These are phyloP conservation scores for Cunninghamia lanceolata DNA, from an alignment of 75 land plant genomes.

Conservation along the genomic window DNA sequence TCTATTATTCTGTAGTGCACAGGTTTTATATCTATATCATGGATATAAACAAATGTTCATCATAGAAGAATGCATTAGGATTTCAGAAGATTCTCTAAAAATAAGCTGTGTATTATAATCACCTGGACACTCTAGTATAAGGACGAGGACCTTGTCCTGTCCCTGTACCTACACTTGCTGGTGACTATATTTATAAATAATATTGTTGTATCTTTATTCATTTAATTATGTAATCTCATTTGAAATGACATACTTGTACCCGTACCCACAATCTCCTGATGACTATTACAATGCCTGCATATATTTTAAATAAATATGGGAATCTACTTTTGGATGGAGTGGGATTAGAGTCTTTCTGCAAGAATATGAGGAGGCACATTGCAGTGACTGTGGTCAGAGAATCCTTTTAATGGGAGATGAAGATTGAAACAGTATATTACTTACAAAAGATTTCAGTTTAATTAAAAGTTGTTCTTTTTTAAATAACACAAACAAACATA, in stretches of 20 bases:
- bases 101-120: background rate
- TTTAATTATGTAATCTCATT: no score
- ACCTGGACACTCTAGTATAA: background rate
- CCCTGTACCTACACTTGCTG: background rate
- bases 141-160: background rate
- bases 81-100: background rate
- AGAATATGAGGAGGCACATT: background rate
- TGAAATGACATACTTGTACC: background rate
- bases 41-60: background rate
- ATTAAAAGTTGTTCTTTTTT: no score
- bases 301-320: no score
- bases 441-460: background rate
- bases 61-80: background rate
- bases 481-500: background rate
- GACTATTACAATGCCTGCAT: background rate
- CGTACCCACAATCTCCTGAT: background rate
- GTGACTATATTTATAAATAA: background rate
- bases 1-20: background rate
- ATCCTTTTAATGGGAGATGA: background rate
- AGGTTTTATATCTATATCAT: background rate
- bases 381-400: background rate
- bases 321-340: no score
- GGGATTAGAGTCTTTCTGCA: background rate
- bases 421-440: background rate
- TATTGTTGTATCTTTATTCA: no score